Evolutionary conservation across 768 basidiomycete genomes (phyloP), one percentile per base, ranked within the genome.

Genomic region (Lentinula raphanica): DNA sequence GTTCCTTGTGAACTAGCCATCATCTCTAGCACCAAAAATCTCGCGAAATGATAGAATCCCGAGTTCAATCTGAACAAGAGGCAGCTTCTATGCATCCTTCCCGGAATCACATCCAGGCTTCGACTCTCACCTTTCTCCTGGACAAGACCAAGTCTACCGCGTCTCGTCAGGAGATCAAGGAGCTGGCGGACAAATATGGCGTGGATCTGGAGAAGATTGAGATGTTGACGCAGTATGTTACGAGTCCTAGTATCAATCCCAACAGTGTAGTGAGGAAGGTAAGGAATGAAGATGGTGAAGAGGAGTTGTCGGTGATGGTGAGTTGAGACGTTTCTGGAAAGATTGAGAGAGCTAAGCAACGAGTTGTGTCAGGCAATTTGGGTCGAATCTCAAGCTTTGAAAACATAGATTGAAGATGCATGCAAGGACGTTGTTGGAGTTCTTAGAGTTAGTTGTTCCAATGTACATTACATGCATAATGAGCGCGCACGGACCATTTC

Each of bases 181-280:
- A 67, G n/a, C 71, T 91, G 6, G 81, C 84, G 36, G 64, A 69
- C 50, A 75, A 75, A 64, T 85, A 85, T 66, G 79, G 71, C 5
- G 67, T 93, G 27, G 86, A 88, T 55, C 61, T 73, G 0, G 71
- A 68, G 21, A 79, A 76, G 59, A 61, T 92, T 32, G 77, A 82
- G 49, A 74, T 68, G 19, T 64, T 93, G 19, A 74, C 80, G 28
- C 72, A 74, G 57, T 77, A 78, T 66, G 79, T 92, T 66, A 90
- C 76, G 64, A 83, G 79, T 48, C 87, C 89, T 13, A 88, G 84
- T 67, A 73, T 88, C 5, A 76, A 79, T 48, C 72, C 74, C 54
- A 72, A 70, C 2, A 76, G 78, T 11, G 73, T 74, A 19, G 72
- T 75, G 28, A 74, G 74, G 61, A 73, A 68, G 12, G 71, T 74